Percentiles rank a stretch among this genome's conserved stretches.
These are phyloP conservation scores for Calonectria pseudoturangicola DNA, from an alignment of 2,329 filamentous ascomycete species.

Conservation along the genomic window DNA sequence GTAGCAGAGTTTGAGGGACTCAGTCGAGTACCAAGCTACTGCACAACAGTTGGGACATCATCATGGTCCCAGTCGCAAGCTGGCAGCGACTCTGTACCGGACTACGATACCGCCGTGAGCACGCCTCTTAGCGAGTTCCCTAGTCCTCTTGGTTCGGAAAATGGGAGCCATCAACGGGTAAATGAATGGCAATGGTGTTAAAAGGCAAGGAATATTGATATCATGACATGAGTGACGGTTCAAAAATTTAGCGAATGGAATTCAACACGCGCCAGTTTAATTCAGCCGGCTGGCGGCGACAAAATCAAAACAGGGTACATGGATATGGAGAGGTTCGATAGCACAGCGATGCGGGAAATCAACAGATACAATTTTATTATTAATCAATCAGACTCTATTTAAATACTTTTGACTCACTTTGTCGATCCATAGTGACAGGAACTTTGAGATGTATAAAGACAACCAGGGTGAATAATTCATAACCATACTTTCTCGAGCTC, in stretches of 20 bases:
- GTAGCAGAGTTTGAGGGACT: slow-evolving; percentile 5
- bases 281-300: not conserved
- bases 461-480: too few species aligned
- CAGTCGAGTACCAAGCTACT: slow-evolving; percentile 14
- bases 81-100: not conserved
- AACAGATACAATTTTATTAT: not conserved
- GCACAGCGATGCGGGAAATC: not conserved
- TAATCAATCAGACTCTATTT: not conserved
- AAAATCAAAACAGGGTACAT: not conserved
- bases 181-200: slow-evolving; percentile 17
- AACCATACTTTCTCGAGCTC: too few species aligned
- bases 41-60: slow-evolving; percentile 6
- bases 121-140: slow-evolving; percentile 3
- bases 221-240: not conserved
- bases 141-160: not conserved
- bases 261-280: too few species aligned
- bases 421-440: too few species aligned
- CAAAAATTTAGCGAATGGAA: not conserved
- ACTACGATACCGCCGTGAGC: slow-evolving; percentile 18
- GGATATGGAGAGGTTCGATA: not conserved
- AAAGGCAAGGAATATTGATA: not conserved
- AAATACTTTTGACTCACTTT: not conserved
- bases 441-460: too few species aligned
- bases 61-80: not conserved
- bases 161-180: not conserved